A percentile compares a stretch with the other conserved stretches of the same genome.
Evolutionary conservation across 1,139 yeast genomes (phyloP).

Genomic region (Suhomyces bolitotheri): DNA sequence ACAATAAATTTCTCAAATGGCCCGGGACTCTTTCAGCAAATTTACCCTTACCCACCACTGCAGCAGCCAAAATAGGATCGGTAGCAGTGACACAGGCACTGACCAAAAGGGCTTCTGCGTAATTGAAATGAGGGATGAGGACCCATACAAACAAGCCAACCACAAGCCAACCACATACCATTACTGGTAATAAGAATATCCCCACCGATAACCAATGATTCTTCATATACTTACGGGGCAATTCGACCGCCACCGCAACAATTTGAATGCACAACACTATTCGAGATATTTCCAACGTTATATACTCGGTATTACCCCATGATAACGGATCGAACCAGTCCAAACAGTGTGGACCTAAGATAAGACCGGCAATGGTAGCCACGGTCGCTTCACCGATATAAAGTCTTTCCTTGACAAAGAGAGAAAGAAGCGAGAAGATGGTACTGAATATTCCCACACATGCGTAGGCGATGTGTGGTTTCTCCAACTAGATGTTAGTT

Average conservation of each 20-base stretch:
- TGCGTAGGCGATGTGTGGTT: constrained; percentile 87
- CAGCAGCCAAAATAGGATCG: constrained; percentile 96
- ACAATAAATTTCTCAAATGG: constrained; percentile 81
- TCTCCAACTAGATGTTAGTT: constrained; percentile 35
- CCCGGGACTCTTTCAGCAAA: constrained; percentile 98
- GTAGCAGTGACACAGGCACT: constrained; percentile 97
- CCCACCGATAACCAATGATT: constrained; percentile 87
- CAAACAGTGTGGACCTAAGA: constrained; percentile 90
- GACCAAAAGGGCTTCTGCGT: constrained; percentile 74
- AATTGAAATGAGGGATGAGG: constrained; percentile 77
- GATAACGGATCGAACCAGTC: constrained; percentile 83
- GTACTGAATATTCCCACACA: constrained; percentile 89
- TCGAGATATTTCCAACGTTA: constrained; percentile 86
- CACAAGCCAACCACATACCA: constrained; percentile 92
- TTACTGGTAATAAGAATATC: constrained; percentile 80
- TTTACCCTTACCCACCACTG: constrained; percentile 96
- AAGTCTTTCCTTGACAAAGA: constrained; percentile 83
- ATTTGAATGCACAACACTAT: constrained; percentile 89
- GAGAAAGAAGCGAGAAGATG: constrained; percentile 82
- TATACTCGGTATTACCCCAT: constrained; percentile 89
- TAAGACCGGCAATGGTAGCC: constrained; percentile 87
- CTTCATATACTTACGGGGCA: constrained; percentile 90
- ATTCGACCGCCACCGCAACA: constrained; percentile 95
- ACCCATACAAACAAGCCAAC: constrained; percentile 86
- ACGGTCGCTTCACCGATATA: constrained; percentile 96